Evolutionary conservation across 2,329 filamentous ascomycete genomes (phyloP).

Genomic region (Teratosphaeria gauchensis): DNA sequence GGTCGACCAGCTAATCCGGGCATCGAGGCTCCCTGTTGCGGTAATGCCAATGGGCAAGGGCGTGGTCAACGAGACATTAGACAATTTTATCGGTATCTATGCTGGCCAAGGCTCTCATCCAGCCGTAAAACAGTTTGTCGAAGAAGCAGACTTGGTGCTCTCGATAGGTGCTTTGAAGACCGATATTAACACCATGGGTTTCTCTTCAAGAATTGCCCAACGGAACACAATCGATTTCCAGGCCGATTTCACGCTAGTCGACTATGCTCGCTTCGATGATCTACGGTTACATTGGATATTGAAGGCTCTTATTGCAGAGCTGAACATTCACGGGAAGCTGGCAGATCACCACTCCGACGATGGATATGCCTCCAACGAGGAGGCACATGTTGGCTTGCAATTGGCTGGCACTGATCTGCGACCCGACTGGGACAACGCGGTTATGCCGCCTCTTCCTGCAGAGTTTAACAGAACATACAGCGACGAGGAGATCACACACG

Average conservation of each 20-base stretch:
- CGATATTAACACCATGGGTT: slow-evolving; percentile 61
- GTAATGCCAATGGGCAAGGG: slow-evolving; percentile 89
- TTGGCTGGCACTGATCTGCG: not conserved
- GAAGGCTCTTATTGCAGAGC: not conserved
- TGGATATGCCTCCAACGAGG: not conserved
- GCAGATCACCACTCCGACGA: not conserved
- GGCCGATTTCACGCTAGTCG: not conserved
- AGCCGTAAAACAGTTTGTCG: not conserved
- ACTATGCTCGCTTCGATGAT: not conserved
- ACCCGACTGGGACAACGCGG: slow-evolving; percentile 8
- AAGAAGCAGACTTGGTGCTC: slow-evolving; percentile 55
- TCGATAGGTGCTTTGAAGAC: slow-evolving; percentile 61
- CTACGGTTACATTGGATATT: not conserved
- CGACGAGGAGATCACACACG: slow-evolving; percentile 49
- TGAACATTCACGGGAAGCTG: not conserved
- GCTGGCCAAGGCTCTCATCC: slow-evolving; percentile 52
- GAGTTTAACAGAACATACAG: not conserved
- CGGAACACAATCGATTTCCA: not conserved
- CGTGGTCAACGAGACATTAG: slow-evolving; percentile 60
- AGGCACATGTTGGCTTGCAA: not conserved
- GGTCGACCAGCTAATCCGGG: slow-evolving; percentile 61
- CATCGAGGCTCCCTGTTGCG: slow-evolving; percentile 68
- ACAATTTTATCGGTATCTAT: slow-evolving; percentile 72
- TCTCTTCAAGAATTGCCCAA: not conserved
- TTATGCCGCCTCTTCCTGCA: slow-evolving; percentile 2